These are phyloP conservation scores for Lyophyllum atratum DNA, from an alignment of 768 basidiomycete genomes.

Conservation along the genomic window DNA sequence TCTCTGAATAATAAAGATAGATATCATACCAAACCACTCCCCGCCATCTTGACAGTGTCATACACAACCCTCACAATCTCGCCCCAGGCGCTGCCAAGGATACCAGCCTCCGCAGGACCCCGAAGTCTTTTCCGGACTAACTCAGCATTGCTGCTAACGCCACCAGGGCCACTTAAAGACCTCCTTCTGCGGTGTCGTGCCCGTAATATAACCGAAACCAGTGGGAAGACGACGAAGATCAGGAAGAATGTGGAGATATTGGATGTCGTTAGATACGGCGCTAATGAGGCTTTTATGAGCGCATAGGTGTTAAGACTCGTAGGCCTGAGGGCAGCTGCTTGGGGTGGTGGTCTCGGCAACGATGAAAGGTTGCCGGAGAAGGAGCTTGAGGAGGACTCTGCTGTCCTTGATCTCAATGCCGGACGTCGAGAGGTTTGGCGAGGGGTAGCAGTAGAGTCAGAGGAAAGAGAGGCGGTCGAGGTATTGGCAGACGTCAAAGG, in stretches of 20 bases:
- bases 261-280: slow-evolving; percentile 49
- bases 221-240: slow-evolving; percentile 46
- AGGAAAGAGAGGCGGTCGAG: slow-evolving; percentile 39
- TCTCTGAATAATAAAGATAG: not conserved
- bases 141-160: slow-evolving; percentile 48
- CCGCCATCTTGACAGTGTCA: slow-evolving; percentile 78
- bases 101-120: slow-evolving; percentile 39
- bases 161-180: slow-evolving; percentile 17
- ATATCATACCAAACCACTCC: slow-evolving; percentile 67
- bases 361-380: slow-evolving; percentile 12
- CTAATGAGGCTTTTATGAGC: slow-evolving; percentile 48
- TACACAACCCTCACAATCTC: slow-evolving; percentile 52
- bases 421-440: slow-evolving; percentile 20
- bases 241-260: slow-evolving; percentile 51
- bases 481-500: slow-evolving; percentile 29
- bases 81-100: slow-evolving; percentile 45
- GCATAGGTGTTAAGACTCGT: slow-evolving; percentile 36
- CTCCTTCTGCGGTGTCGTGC: slow-evolving; percentile 43
- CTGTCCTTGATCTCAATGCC: slow-evolving; percentile 17
- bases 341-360: slow-evolving; percentile 16
- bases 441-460: slow-evolving; percentile 39
- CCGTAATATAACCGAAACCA: slow-evolving; percentile 53
- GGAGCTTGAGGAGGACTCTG: slow-evolving; percentile 23
- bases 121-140: slow-evolving; percentile 57
- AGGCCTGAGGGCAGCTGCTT: slow-evolving; percentile 19